phyloP scores from a whole-genome alignment of 371 early-diverging fungal genomes.

The Rhizopus sp. region DNA sequence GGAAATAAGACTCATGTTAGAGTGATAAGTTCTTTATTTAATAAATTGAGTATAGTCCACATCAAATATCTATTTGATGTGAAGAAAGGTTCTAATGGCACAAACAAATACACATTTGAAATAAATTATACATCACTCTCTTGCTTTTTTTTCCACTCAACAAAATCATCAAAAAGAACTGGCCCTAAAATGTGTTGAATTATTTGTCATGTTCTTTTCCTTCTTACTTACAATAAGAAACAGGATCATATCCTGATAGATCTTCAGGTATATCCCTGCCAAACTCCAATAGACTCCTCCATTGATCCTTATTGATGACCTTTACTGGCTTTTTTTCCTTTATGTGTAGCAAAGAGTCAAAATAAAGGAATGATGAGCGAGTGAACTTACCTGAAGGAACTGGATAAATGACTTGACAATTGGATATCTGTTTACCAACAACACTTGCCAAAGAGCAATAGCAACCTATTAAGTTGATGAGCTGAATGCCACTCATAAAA shows the following conservation, averaged over 20 bases:
- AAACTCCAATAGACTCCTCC: conserved; percentile 46
- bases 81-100: too few species aligned
- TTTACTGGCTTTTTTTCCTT: conserved; percentile 41
- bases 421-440: conserved; percentile 28
- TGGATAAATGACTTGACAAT: conserved; percentile 30
- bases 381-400: conserved; percentile 29
- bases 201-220: neutral
- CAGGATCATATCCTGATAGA: conserved; percentile 34
- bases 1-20: too few species aligned
- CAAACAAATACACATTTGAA: too few species aligned
- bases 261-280: conserved; percentile 32
- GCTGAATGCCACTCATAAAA: conserved; percentile 1
- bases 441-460: conserved; percentile 37
- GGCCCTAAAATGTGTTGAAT: conserved; percentile 32
- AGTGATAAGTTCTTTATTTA: too few species aligned
- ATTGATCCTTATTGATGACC: conserved; percentile 52
- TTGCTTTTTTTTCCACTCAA: conserved; percentile 29
- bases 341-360: neutral
- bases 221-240: conserved; percentile 38
- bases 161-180: conserved; percentile 46
- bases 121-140: too few species aligned
- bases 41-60: too few species aligned
- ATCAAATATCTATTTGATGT: too few species aligned
- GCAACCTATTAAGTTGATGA: conserved; percentile 26
- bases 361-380: neutral